Percentiles rank a stretch among this genome's conserved stretches.
These are phyloP conservation scores for Cutaneotrichosporon arboriforme DNA, from an alignment of 1,284 basidiomycete species.

Conservation along the genomic window DNA sequence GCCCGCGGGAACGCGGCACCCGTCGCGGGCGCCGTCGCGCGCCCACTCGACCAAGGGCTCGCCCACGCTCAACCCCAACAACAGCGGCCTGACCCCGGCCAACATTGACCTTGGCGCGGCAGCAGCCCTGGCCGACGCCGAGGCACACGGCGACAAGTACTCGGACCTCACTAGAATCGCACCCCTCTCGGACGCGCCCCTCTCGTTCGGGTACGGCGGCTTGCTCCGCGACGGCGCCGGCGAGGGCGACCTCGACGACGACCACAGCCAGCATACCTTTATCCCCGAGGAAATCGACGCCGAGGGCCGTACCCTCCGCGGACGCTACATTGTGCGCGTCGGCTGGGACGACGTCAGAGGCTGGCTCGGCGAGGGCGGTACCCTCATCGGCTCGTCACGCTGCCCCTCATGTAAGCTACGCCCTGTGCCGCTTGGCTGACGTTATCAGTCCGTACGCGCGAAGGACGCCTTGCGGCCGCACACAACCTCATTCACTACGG, in stretches of 20 bases:
- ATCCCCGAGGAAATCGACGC: conserved; percentile 49
- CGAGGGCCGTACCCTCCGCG: conserved; percentile 62
- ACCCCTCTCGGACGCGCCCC: conserved; percentile 41
- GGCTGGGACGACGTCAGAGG: conserved; percentile 98
- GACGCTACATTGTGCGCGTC: conserved; percentile 88
- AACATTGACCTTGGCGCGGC: conserved; percentile 19
- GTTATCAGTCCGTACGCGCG: conserved; percentile 66
- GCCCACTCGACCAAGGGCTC: conserved; percentile 23
- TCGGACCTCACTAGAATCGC: conserved; percentile 30
- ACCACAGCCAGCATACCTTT: conserved; percentile 23
- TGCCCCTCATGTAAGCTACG: conserved; percentile 61
- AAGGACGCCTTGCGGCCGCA: conserved; percentile 81
- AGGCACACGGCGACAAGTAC: conserved; percentile 8
- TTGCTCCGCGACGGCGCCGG: conserved; percentile 85
- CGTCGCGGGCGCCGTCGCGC: conserved; percentile 25
- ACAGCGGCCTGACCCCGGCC: background rate
- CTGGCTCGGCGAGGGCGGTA: conserved; percentile 94
- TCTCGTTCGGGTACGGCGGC: conserved; percentile 85
- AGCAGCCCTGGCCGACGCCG: background rate
- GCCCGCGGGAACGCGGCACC: conserved; percentile 25
- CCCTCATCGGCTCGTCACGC: conserved; percentile 90
- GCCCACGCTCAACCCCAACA: conserved; percentile 33
- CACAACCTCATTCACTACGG: conserved; percentile 90
- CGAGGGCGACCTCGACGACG: conserved; percentile 54
- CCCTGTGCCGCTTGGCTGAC: background rate